Evolutionary conservation across 371 early-diverging fungal species (phyloP).

Genomic region (Haplosporangium sp.): DNA sequence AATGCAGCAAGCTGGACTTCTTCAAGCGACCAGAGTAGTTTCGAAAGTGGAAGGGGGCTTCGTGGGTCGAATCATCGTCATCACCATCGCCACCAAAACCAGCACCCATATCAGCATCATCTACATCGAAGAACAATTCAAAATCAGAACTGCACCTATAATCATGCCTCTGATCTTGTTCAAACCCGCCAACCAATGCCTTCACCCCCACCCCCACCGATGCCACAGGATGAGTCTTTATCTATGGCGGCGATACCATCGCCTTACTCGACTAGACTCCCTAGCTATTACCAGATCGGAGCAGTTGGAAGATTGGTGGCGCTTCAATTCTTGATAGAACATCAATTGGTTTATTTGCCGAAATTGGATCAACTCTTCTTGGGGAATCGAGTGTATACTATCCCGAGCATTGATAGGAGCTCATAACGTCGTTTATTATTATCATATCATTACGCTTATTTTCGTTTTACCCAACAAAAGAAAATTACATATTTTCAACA

Average conservation of each 20-base stretch:
- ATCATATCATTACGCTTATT: too few relatives aligned
- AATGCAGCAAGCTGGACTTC: background rate
- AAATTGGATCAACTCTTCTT: slow-evolving; percentile 29
- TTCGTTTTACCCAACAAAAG: too few relatives aligned
- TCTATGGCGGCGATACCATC: background rate
- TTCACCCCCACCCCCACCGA: slow-evolving; percentile 17
- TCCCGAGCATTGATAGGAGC: slow-evolving; percentile 11
- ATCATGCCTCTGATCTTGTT: background rate
- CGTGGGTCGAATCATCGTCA: slow-evolving; percentile 1
- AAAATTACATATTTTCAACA: too few relatives aligned
- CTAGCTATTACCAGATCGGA: slow-evolving; percentile 10
- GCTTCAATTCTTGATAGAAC: slow-evolving; percentile 38
- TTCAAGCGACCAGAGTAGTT: slow-evolving; percentile 7
- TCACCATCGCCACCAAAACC: background rate
- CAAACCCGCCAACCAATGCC: background rate
- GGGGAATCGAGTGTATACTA: slow-evolving; percentile 19
- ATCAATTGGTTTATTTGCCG: slow-evolving; percentile 26
- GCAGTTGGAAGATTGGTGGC: slow-evolving; percentile 29
- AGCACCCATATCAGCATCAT: background rate
- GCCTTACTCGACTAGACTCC: background rate
- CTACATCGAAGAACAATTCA: background rate
- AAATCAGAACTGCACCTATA: background rate
- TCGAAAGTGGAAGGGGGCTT: background rate
- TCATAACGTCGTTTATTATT: background rate
- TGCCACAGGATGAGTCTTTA: background rate